Evolutionary conservation across 2,329 filamentous ascomycete species (phyloP), one percentile per base, ranked within the genome.

Genomic region (Arthrobotrys sinensis): DNA sequence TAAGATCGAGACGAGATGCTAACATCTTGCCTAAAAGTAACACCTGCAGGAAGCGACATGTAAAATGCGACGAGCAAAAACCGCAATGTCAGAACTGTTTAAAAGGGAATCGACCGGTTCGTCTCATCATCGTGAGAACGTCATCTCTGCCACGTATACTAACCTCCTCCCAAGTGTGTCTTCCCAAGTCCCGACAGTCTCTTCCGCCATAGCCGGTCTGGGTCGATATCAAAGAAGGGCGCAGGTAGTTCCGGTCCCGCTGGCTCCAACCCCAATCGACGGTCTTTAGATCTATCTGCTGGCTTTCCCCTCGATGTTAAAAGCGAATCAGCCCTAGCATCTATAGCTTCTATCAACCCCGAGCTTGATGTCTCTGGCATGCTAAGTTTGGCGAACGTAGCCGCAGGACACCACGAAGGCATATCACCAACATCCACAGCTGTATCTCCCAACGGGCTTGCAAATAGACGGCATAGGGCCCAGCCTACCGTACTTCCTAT

Each of bases 61-160:
- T 82, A 40, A 82, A 82, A 66, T 82, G 81, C 67, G 81, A 82
- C 68, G 81, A 82, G 67, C 69, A 72, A 24, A 82, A 81, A 77
- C 81, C 81, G 3, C 75, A 77, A 38, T 82, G 81, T 52, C 79
- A 81, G 6, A 76, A 76, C 52, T 82, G 81, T 75, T 69, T 65
- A n/a, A 82, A 80, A 62, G 80, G 78, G 21, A 79, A 81, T 45
- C 73, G 76, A 50, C 10, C 52, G 16, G 75, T 78, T 68, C 60
- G 75, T 78, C 60, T 48, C 12, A 19, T 81, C 76, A 43, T 79
- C 68, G 43, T 80, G 70, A 32, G 21, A 24, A 65, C 45, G 16
- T 66, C 79, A 28, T 36, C 53, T 55, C 50, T 48, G n/a, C 50
- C 65, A 43, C 62, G 65, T 67, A 45, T 70, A 34, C 52, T 73